These are phyloP conservation scores for Claviceps sp. DNA, from an alignment of 2,329 filamentous ascomycete species.

Conservation along the genomic window DNA sequence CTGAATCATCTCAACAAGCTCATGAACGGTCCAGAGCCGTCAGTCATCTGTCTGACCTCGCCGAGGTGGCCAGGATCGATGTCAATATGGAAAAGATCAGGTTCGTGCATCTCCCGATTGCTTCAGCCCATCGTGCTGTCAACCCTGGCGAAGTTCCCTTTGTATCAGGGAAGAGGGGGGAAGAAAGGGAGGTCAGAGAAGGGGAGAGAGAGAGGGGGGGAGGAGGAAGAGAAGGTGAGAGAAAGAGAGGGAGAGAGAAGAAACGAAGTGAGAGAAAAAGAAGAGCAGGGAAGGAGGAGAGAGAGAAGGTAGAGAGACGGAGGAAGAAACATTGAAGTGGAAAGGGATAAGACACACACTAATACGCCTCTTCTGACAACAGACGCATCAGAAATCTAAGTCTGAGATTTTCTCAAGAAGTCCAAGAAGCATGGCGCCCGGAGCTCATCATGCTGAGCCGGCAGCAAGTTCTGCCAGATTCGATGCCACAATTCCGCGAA, in stretches of 20 bases:
- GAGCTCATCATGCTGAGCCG: slow-evolving; percentile 7
- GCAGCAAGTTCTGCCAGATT: slow-evolving; percentile 10
- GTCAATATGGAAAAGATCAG: slow-evolving; percentile 19
- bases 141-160: background rate
- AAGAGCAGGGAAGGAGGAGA: background rate
- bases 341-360: background rate
- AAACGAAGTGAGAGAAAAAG: background rate
- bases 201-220: background rate
- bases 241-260: background rate
- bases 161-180: too few species aligned
- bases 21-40: slow-evolving; percentile 14
- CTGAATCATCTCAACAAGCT: slow-evolving; percentile 14
- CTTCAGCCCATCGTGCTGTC: background rate
- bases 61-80: slow-evolving; percentile 18
- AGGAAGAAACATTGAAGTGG: too few species aligned
- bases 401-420: slow-evolving; percentile 20
- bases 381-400: slow-evolving; percentile 23
- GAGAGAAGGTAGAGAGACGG: background rate
- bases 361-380: background rate
- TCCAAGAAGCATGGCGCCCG: slow-evolving; percentile 19
- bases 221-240: too few species aligned
- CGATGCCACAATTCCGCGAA: slow-evolving; percentile 13
- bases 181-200: background rate
- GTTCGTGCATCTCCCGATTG: slow-evolving; percentile 13
- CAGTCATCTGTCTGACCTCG: slow-evolving; percentile 17